These are phyloP conservation scores for Exophiala mesophila DNA, from an alignment of 2,329 filamentous ascomycete genomes.

Conservation along the genomic window DNA sequence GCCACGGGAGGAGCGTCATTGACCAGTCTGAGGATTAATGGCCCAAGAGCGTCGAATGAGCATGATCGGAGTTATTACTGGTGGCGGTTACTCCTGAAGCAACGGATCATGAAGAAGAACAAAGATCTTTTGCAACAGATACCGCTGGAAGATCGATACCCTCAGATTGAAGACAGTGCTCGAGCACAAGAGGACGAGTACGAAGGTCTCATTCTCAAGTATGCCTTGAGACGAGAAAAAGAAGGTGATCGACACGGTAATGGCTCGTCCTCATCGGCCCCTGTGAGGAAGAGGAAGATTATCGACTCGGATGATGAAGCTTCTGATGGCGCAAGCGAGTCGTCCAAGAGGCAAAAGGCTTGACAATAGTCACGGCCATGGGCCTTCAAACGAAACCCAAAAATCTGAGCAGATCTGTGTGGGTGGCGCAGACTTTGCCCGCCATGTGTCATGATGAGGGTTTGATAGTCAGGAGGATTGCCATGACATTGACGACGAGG, in stretches of 20 bases:
- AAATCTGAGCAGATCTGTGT: too few relatives aligned
- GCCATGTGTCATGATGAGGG: too few relatives aligned
- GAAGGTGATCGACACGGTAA: conserved; percentile 25
- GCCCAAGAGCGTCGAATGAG: conserved; percentile 44
- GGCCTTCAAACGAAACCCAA: too few relatives aligned
- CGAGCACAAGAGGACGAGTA: conserved; percentile 56
- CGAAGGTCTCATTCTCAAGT: conserved; percentile 47
- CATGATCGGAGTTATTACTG: conserved; percentile 60
- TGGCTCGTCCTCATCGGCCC: conserved; percentile 25
- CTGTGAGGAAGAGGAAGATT: conserved; percentile 29
- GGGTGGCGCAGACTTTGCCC: too few relatives aligned
- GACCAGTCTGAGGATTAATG: conserved; percentile 47
- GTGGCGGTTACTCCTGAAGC: conserved; percentile 60
- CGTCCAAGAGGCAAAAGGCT: conserved; percentile 18
- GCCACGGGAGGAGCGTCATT: conserved; percentile 46
- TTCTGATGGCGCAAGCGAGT: conserved; percentile 9
- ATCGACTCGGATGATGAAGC: conserved; percentile 26
- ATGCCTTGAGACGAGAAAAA: conserved; percentile 32
- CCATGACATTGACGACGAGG: too few relatives aligned
- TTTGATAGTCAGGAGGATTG: too few relatives aligned
- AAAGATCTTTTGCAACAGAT: conserved; percentile 56
- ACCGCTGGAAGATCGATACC: conserved; percentile 51
- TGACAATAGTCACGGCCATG: too few relatives aligned
- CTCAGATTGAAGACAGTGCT: conserved; percentile 57
- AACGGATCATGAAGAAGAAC: conserved; percentile 58